Evolutionary conservation across 2,329 filamentous ascomycete species (phyloP), one percentile per base, ranked within the genome.

Genomic region (Aspergillus tubingensis): DNA sequence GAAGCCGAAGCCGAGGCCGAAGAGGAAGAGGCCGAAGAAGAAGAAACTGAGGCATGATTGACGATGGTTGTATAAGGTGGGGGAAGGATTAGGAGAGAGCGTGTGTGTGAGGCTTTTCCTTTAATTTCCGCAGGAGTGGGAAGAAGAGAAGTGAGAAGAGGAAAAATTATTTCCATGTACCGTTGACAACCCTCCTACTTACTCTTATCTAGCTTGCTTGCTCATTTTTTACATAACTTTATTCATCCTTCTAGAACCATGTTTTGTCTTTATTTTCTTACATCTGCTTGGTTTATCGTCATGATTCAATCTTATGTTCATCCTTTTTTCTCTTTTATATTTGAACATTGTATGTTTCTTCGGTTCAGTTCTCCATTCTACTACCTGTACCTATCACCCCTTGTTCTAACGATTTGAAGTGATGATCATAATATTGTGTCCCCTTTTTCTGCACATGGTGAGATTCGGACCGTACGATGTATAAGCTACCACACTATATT

Each of bases 1-100:
- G 64, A 70, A 52, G 60, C 62, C 21, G 69, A 65, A 25, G 63
- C 57, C n/a, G 41, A 30, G 2, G 39, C 3, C 2, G 48, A 25
- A 11, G 48, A 39, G 13, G 51, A 53, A 6, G 32, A 39, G 15
- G 50, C 19, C 5, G 30, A 52, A 10, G 50, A 38, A 19, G 50
- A 39, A 7, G 38, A 43, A 27, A 23, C 32, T 36, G 51, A 53
- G 51, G 41, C 47, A 32, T 50, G 47, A 49, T 25, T 32, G 47
- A 49, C 27, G 23, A 49, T n/a, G 47, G 41, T 11, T 49, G 3
- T n/a, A 30, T n/a, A 32, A 19, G 25, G 10, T 6, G 25, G n/a
- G 5, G 32, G 11, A 36, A 13, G 32, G 11, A 36, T 36, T 36
- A 15, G 32, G 11, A 36, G 32, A 32, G 8, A 30, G 47, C 23